Evolutionary conservation across 2,329 filamentous ascomycete species (phyloP), one percentile per base, ranked within the genome.

Genomic region (Hymenoscyphus albidus): DNA sequence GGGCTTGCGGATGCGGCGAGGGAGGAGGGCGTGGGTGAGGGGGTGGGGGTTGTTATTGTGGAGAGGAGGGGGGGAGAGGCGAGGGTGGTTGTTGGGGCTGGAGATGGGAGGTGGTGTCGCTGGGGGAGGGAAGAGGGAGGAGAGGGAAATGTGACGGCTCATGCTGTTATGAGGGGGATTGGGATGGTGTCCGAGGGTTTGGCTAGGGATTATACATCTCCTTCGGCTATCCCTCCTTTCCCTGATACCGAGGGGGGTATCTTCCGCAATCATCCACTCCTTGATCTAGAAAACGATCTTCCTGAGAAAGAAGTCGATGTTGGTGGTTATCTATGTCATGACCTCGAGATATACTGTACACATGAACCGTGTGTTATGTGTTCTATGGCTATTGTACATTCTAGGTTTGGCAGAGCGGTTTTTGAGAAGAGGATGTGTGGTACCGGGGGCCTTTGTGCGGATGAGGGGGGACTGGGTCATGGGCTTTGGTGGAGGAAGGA

Each of bases 341-440:
- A 92, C 62, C 84, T 99, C 38, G 94, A 98, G 77, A 85, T 99
- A 64, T 98, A 97, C 78, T 82, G 96, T 66, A 97, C 93, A 1
- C 93, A 98, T 74, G 95, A 99, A 78, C 95, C 95, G 5, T 99
- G 95, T 75, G 85, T 96, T 66, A 96, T 96, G 85, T 99, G 95
- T 78, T 92, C 91, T 42, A 98, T 98, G 95, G 95, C 92, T 1
- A 90, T 98, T 71, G 82, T 98, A 27, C 93, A 98, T 75, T 97
- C 94, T 9, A 87, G 95, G 60, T 97, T 99, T 83, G 88, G 91
- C 56, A 88, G 90, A 62, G 90, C 93, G 61, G 84, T 96, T 48
- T 96, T 97, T 77, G 87, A 86, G 68, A 83, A 88, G 67, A 85
- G 91, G 63, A 95, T 96, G 90, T 84, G 85, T 58, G 80, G 86